Evolutionary conservation across 441 rosid species (phyloP).

Genomic region (Melianthus villosus): DNA sequence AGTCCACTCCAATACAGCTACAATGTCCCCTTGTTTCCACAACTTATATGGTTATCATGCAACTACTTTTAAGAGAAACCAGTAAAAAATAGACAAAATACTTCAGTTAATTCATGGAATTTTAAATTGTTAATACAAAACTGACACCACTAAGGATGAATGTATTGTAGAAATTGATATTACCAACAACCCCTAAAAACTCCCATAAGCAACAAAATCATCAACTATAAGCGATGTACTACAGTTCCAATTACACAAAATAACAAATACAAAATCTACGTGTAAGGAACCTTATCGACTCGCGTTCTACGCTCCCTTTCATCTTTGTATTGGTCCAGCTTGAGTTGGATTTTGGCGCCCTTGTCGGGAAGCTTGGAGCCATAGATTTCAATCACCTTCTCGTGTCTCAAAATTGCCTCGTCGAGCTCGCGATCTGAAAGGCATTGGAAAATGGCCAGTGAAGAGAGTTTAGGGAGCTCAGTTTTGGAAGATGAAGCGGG

Average conservation of each 20-base stretch:
- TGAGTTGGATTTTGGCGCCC: constrained; percentile 29
- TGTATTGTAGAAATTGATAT: not conserved
- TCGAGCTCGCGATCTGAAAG: constrained; percentile 25
- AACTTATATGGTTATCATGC: too few species aligned
- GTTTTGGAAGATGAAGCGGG: not conserved
- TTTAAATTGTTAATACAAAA: not conserved
- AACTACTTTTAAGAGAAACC: too few species aligned
- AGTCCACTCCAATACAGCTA: too few species aligned
- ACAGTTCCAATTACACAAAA: constrained; percentile 4
- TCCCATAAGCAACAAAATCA: not conserved
- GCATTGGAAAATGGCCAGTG: constrained; percentile 8
- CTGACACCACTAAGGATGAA: too few species aligned
- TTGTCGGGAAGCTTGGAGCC: constrained; percentile 23
- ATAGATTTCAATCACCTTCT: not conserved
- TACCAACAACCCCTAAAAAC: not conserved
- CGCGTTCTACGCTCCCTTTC: constrained; percentile 35
- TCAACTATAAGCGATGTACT: not conserved
- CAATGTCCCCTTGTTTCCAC: too few species aligned
- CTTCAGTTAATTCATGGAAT: not conserved
- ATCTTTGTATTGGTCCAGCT: constrained; percentile 19
- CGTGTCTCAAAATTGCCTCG: constrained; percentile 20
- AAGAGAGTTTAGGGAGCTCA: constrained; percentile 5
- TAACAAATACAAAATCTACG: not conserved
- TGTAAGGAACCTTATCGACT: constrained; percentile 12
- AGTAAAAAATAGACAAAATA: not conserved